Evolutionary conservation across 352 stramenopile species (phyloP).

Genomic region (Phytophthora niederhauseri): DNA sequence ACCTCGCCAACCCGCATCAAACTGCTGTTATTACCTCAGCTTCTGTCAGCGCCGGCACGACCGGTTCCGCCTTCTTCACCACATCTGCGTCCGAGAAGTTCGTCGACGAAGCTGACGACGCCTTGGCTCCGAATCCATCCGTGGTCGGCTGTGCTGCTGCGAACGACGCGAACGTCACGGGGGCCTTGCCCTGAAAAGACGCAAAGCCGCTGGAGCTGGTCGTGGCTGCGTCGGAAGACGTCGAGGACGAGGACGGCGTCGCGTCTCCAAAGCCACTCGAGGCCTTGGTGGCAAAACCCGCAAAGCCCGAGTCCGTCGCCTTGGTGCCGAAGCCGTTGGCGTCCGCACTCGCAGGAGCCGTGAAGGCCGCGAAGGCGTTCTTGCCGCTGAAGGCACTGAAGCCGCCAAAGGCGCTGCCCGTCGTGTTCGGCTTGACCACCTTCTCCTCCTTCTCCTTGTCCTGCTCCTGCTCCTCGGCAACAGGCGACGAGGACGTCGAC

Average conservation of each 20-base stretch:
- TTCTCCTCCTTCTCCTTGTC: conserved; percentile 21
- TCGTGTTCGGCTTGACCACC: conserved; percentile 30
- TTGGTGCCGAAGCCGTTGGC: conserved; percentile 36
- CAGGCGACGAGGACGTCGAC: conserved; percentile 15
- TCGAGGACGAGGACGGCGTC: conserved; percentile 22
- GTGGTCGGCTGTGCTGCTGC: conserved; percentile 43
- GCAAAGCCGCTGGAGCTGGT: conserved; percentile 61
- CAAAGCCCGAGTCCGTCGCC: conserved; percentile 11
- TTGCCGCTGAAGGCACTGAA: conserved; percentile 60
- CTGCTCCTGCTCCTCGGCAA: conserved; percentile 14
- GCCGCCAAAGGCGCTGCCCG: conserved; percentile 51
- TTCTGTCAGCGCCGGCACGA: conserved; percentile 65
- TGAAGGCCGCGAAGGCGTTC: conserved; percentile 56
- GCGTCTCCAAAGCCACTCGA: conserved; percentile 33
- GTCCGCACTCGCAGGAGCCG: conserved; percentile 14
- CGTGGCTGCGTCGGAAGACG: conserved; percentile 14
- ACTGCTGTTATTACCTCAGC: conserved; percentile 49
- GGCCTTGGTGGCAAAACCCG: conserved; percentile 13
- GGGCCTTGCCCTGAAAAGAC: conserved; percentile 50
- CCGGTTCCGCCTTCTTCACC: conserved; percentile 52
- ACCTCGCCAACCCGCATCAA: neutral
- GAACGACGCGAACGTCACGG: conserved; percentile 65
- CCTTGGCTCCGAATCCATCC: conserved; percentile 47
- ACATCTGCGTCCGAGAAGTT: conserved; percentile 61
- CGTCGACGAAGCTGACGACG: conserved; percentile 36